Base-by-base conservation (phyloP, 2,329 filamentous ascomycete species). In the Aspergillus sp. region DNA sequence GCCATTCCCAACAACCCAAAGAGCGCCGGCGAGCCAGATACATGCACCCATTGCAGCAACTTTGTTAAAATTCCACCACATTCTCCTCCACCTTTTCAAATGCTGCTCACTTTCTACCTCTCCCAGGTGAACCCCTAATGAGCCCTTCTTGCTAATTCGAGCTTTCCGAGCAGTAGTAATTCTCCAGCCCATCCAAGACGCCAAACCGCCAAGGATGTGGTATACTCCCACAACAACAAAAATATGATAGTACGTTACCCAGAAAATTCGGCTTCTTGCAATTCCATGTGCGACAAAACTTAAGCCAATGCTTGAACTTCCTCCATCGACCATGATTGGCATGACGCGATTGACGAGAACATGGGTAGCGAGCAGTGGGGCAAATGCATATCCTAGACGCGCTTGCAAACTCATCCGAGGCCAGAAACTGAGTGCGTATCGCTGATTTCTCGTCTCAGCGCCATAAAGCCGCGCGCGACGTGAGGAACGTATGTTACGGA, bases 241-340 rank as follows among this genome's bases (percentile, higher is more conserved):
- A 2, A 86, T 81, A 1, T 79, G 68, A 71, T 96, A 96, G 1
- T 89, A 87, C 1, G 82, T 65, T 71, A 86, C 89, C n/a, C 89
- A 85, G 8, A 88, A 71, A 2, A 81, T 63, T 0, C 88, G 86
- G 66, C 90, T 88, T 13, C 85, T 82, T 30, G 89, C 86, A 69
- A 97, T 95, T 3, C 90, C 91, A 74, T 98, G 93, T 12, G 88
- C 85, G 7, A 97, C 87, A 71, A 90, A 98, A 12, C 85, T 87
- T 12, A 98, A 78, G 0, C 90, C 90, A 41, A 97, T 87, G 53
- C 93, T 88, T n/a, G 90, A 90, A 67, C 87, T 92, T 58, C 93
- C 91, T 6, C 93, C 93, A 53, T 96, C 90, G 44, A 91, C 83
- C 26, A 85, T 79, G 34, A 93, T 74, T 2, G 95, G 93, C 24